Base-by-base conservation (phyloP, 1,139 yeast genomes). In the Suhomyces guaymorum region DNA sequence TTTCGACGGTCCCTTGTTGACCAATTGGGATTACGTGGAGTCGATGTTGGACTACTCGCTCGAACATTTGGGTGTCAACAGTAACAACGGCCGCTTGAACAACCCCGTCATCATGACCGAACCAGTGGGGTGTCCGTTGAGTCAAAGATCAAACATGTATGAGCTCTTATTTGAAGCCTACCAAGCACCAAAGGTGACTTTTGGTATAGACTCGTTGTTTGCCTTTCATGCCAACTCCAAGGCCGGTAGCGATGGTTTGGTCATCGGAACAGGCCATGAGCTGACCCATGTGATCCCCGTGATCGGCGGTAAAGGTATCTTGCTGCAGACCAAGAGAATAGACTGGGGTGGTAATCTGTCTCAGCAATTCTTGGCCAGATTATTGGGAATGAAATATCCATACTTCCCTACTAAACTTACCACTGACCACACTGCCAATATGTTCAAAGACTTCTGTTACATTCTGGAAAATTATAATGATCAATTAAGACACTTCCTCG, bases 21-120 rank as follows among this genome's bases (percentile, higher is more conserved):
- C 95, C 18, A 92, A 90, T 57, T 94, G 98, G 97, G 98, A 94
- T 41, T 78, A 82, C 39, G 75, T 84, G 7, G 98, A 94, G 55
- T 75, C 72, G 37, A 75, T 92, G 37, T 58, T 94, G 37, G 97
- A 92, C 55, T 92, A 89, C 54, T 70, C 92, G 0, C 83, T 92
- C 55, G 76, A 80, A 39, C 95, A 86, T 56, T 54, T 92, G 33
- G 82, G 89, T 4, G 95, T 87, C 3, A 55, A 61, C 13, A 73
- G 86, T 10, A 46, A 53, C 19, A 53, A 61, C 25, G 80, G 81
- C 0, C 51, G 68, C 1, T 78, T 89, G 8, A 76, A 81, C 35
- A 88, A 86, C 49, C 97, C 97, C 1, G 58, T 92, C 1, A 71
- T 90, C n/a, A 66, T 92, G 71, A 82, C 84, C 12, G 97, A 89